phyloP scores from a whole-genome alignment of 306 rosid genomes.

The Begonia masoniana region DNA sequence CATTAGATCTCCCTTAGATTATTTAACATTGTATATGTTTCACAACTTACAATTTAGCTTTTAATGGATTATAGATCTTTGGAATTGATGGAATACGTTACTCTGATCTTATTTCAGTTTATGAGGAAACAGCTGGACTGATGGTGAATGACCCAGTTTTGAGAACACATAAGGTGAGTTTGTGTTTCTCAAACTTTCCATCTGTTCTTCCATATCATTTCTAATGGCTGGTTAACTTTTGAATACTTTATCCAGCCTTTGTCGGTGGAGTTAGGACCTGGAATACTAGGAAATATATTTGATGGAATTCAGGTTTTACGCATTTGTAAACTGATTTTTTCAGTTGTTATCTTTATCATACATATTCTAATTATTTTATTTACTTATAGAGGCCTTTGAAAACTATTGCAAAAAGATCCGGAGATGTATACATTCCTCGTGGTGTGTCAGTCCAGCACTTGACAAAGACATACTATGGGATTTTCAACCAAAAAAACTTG shows the following conservation, averaged over 20 bases:
- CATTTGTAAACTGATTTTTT: background rate
- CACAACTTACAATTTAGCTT: background rate
- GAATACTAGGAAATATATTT: constrained; percentile 91
- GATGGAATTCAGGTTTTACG: constrained; percentile 91
- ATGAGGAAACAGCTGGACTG: constrained; percentile 97
- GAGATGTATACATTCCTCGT: constrained; percentile 98
- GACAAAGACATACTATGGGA: constrained; percentile 97
- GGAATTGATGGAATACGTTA: constrained; percentile 2
- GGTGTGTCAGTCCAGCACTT: constrained; percentile 97
- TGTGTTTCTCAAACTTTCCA: constrained; percentile 1
- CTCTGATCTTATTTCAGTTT: constrained; percentile 40
- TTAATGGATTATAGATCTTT: background rate
- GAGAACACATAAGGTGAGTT: constrained; percentile 76
- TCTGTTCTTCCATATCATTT: constrained; percentile 3
- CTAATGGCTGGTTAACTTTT: constrained; percentile 6
- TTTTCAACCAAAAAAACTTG: constrained; percentile 78
- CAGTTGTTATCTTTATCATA: background rate
- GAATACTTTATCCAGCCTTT: constrained; percentile 46
- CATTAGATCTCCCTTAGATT: background rate
- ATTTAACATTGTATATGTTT: too few species aligned
- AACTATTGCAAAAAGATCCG: constrained; percentile 88
- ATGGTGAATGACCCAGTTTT: constrained; percentile 93
- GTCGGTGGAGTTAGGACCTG: constrained; percentile 99
- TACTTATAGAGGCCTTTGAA: constrained; percentile 78
- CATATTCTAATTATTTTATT: background rate